Evolutionary conservation across 2,329 filamentous ascomycete species (phyloP), one percentile per base, ranked within the genome.

Genomic region (Laburnicola sp.): DNA sequence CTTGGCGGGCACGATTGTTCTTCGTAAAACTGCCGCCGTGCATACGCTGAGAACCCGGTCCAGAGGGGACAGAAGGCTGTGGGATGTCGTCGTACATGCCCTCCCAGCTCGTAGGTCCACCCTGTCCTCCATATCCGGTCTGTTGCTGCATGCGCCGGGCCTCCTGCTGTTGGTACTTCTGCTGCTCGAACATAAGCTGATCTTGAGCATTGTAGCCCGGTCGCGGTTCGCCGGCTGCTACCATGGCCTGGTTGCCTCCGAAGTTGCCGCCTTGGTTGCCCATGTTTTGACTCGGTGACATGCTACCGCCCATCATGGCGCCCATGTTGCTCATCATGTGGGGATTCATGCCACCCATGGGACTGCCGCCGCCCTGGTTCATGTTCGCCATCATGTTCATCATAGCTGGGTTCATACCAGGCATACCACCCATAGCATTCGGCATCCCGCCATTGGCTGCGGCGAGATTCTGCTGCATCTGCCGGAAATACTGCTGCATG

Each of bases 71-170:
- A 62, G 86, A 86, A 4, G 90, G 90, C 69, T 93, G 90, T 11
- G 91, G 92, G 2, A 92, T 89, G 70, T 97, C 93, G 70, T 97
- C 93, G 72, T 97, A 97, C 91, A 96, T 96, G 66, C 93, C 93
- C 72, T 97, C 93, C 91, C 92, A 97, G 35, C 87, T 92, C 23
- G 89, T 90, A n/a, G 88, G 87, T 11, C 85, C 85, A 38, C 84
- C 85, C 50, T 78, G 77, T 32, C 76, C 81, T 42, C 76, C 81
- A 71, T 70, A 73, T 25, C 73, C 73, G 49, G 65, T 68, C 30
- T 59, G 61, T 55, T 77, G 73, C 53, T 75, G 73, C 69, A 78
- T 74, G 71, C 81, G 82, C 55, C 80, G 80, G 57, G 78, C 78
- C 69, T 86, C 80, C 68, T 86, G 87, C 56, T 86, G 84, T 64